These are phyloP conservation scores for Dendrobium officinale DNA, from an alignment of 106 monocot genomes.

Conservation along the genomic window DNA sequence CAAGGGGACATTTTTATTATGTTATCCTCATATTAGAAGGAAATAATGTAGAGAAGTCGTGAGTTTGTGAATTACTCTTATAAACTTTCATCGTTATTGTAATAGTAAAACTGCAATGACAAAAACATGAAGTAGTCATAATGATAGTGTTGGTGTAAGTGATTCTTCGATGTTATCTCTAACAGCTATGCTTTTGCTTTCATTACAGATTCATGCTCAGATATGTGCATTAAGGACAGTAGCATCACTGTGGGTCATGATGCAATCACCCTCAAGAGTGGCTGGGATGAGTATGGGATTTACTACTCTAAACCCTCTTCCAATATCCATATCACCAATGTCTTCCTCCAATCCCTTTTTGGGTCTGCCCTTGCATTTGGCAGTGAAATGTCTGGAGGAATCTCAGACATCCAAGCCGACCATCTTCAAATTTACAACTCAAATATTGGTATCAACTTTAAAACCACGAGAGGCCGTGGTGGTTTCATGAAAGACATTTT, in stretches of 20 bases:
- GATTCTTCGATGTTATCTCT: neutral
- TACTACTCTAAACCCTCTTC: constrained; percentile 44
- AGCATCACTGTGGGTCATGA: constrained; percentile 54
- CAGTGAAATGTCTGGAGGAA: constrained; percentile 94
- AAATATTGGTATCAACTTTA: constrained; percentile 45
- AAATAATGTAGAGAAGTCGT: too few relatives aligned
- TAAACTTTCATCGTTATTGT: too few relatives aligned
- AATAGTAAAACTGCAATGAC: too few relatives aligned
- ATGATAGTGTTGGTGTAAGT: too few relatives aligned
- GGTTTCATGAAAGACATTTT: constrained; percentile 50
- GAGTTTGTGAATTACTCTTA: too few relatives aligned
- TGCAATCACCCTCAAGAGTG: constrained; percentile 78
- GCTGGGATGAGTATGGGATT: constrained; percentile 87
- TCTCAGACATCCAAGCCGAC: constrained; percentile 41
- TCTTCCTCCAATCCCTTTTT: constrained; percentile 26
- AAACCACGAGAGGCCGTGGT: constrained; percentile 67
- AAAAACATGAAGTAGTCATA: too few relatives aligned
- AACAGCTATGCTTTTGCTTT: neutral
- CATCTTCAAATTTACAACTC: constrained; percentile 52
- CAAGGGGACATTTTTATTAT: too few relatives aligned
- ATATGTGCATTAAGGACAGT: constrained; percentile 63
- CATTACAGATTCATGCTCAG: constrained; percentile 55
- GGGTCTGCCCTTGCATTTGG: constrained; percentile 80
- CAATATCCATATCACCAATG: constrained; percentile 46
- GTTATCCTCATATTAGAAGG: too few relatives aligned